Conservation (phyloP, 2,329 filamentous ascomycete species). For the Aureobasidium sp. region DNA sequence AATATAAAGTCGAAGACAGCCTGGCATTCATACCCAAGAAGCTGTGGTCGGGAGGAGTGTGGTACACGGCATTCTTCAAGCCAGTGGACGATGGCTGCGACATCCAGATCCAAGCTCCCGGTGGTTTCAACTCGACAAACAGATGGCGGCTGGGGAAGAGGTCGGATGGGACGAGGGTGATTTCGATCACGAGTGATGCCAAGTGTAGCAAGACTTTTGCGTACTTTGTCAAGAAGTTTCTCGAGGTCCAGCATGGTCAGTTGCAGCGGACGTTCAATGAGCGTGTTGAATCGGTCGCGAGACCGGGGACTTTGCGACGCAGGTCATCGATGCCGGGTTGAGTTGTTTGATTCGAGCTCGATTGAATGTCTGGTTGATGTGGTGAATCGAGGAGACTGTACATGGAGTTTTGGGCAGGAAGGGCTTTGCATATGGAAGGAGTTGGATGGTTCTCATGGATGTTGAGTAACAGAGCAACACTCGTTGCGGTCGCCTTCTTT, state of each 20-base stretch:
- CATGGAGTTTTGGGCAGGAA: too few relatives aligned
- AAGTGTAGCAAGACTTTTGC: conserved; percentile 28
- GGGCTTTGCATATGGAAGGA: not conserved
- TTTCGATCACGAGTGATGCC: conserved; percentile 28
- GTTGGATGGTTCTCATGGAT: too few relatives aligned
- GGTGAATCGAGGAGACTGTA: too few relatives aligned
- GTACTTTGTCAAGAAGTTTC: conserved; percentile 29
- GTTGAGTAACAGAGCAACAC: too few relatives aligned
- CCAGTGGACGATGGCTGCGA: conserved; percentile 28
- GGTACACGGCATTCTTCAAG: conserved; percentile 28
- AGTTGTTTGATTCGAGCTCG: not conserved
- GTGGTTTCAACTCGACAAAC: conserved; percentile 30
- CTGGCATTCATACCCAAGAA: conserved; percentile 30
- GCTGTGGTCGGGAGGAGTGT: conserved; percentile 29
- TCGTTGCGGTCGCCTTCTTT: too few relatives aligned
- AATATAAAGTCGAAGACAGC: conserved; percentile 31
- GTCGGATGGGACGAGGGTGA: conserved; percentile 10
- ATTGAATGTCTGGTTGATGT: too few relatives aligned
- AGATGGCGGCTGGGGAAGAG: conserved; percentile 28
- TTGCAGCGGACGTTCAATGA: conserved; percentile 28
- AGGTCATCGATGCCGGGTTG: conserved; percentile 7
- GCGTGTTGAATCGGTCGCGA: conserved; percentile 18
- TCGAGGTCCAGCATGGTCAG: conserved; percentile 28
- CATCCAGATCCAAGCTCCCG: conserved; percentile 30
- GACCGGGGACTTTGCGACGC: conserved; percentile 1